Conservation (phyloP, 2,329 filamentous ascomycete genomes). For the Aspergillus sp. region DNA sequence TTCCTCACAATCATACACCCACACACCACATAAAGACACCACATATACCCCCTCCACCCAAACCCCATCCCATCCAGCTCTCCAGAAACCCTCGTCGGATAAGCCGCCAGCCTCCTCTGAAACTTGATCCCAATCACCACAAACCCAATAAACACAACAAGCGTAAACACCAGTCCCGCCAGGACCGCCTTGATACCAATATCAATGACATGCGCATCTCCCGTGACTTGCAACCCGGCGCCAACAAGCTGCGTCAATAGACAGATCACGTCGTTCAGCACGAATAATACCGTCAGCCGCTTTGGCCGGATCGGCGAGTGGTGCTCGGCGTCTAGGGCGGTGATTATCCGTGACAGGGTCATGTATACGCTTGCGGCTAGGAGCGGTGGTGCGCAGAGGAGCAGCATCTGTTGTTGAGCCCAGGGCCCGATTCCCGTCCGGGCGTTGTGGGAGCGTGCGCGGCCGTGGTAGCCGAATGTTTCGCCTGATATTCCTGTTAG, state of each 20-base stretch:
- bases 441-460: conserved; percentile 34
- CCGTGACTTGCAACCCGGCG: conserved; percentile 29
- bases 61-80: conserved; percentile 6
- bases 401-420: conserved; percentile 39
- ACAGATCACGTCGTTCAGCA: conserved; percentile 35
- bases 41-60: conserved; percentile 30
- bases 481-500: conserved; percentile 21
- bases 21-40: conserved; percentile 27
- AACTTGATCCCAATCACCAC: conserved; percentile 24
- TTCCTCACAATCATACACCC: conserved; percentile 28
- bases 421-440: conserved; percentile 28
- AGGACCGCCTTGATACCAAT: conserved; percentile 29
- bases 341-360: conserved; percentile 42
- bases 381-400: conserved; percentile 43
- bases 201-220: conserved; percentile 18
- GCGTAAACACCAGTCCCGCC: conserved; percentile 28
- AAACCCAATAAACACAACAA: conserved; percentile 30
- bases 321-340: conserved; percentile 34
- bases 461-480: conserved; percentile 38
- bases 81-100: conserved; percentile 16
- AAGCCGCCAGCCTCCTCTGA: conserved; percentile 20
- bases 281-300: conserved; percentile 41
- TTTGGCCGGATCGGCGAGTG: conserved; percentile 33
- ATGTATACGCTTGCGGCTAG: conserved; percentile 41
- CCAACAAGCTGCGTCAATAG: conserved; percentile 37